Percentiles rank a stretch among this genome's conserved stretches.
Evolutionary conservation across 257 asterid species (phyloP).

Genomic region (Gentiana dahurica): DNA sequence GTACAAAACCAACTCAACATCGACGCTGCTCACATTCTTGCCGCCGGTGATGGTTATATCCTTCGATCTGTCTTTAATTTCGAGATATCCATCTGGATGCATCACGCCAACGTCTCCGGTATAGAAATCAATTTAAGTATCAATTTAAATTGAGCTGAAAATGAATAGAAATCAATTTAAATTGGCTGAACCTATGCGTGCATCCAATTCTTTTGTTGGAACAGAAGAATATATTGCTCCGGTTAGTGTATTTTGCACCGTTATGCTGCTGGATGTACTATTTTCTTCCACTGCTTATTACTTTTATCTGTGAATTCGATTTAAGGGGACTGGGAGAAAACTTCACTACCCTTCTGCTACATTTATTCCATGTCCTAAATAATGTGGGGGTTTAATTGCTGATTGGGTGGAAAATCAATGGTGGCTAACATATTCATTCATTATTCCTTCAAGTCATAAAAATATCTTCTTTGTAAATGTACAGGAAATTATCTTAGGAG

Average conservation of each 20-base stretch:
- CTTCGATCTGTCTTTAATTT: slow-evolving; percentile 71
- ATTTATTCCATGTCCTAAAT: too few relatives aligned
- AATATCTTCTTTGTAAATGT: slow-evolving; percentile 1
- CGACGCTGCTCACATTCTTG: slow-evolving; percentile 79
- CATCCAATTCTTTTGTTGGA: slow-evolving; percentile 95
- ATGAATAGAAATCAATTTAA: too few relatives aligned
- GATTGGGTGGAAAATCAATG: background rate
- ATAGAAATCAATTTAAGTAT: too few relatives aligned
- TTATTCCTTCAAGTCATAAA: background rate
- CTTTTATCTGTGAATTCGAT: background rate
- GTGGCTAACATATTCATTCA: background rate
- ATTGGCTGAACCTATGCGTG: slow-evolving; percentile 95
- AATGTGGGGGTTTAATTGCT: background rate
- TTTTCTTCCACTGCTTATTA: background rate
- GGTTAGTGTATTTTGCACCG: slow-evolving; percentile 32
- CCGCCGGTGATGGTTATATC: slow-evolving; percentile 77
- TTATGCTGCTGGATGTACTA: background rate
- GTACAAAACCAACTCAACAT: slow-evolving; percentile 66
- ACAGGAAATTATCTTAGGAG: slow-evolving; percentile 91
- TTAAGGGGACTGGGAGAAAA: too few relatives aligned
- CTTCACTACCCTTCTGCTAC: too few relatives aligned
- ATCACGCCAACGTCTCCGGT: slow-evolving; percentile 45
- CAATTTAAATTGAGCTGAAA: too few relatives aligned
- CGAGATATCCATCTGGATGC: slow-evolving; percentile 71
- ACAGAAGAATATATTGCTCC: slow-evolving; percentile 99